phyloP scores from a whole-genome alignment of 1,139 yeast species.

The Saccharomyces hybrid region DNA sequence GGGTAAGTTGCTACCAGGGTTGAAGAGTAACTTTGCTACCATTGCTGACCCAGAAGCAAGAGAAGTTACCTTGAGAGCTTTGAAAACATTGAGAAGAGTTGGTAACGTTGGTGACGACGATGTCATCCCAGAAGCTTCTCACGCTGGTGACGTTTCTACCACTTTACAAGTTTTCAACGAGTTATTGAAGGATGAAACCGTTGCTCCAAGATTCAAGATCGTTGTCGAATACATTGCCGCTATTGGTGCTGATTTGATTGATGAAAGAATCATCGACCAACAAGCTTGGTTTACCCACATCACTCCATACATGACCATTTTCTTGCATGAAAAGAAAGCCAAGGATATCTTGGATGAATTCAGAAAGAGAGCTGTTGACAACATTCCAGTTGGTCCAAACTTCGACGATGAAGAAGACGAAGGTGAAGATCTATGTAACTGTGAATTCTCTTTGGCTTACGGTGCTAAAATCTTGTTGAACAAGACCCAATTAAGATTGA shows the following conservation, averaged over 20 bases:
- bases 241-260: constrained; percentile 97
- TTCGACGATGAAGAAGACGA: constrained; percentile 99
- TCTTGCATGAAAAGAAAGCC: constrained; percentile 89
- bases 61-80: constrained; percentile 94
- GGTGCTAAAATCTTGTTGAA: constrained; percentile 99
- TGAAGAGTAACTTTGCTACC: constrained; percentile 86
- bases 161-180: constrained; percentile 76
- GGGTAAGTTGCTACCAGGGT: constrained; percentile 90
- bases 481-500: constrained; percentile 98
- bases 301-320: constrained; percentile 91
- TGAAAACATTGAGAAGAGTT: constrained; percentile 95
- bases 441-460: constrained; percentile 99
- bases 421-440: constrained; percentile 99
- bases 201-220: constrained; percentile 68
- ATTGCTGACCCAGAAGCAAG: constrained; percentile 99
- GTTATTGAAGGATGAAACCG: constrained; percentile 56
- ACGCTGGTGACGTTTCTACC: constrained; percentile 92
- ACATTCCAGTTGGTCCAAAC: constrained; percentile 92
- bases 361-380: constrained; percentile 94
- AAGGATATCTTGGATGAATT: constrained; percentile 86
- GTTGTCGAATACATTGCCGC: constrained; percentile 83
- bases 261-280: constrained; percentile 93
- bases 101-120: constrained; percentile 93
- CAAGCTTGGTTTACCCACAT: constrained; percentile 82
- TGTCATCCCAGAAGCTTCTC: constrained; percentile 88